phyloP scores from a whole-genome alignment of 2,329 filamentous ascomycete genomes.

The Colletotrichum liaoningense region DNA sequence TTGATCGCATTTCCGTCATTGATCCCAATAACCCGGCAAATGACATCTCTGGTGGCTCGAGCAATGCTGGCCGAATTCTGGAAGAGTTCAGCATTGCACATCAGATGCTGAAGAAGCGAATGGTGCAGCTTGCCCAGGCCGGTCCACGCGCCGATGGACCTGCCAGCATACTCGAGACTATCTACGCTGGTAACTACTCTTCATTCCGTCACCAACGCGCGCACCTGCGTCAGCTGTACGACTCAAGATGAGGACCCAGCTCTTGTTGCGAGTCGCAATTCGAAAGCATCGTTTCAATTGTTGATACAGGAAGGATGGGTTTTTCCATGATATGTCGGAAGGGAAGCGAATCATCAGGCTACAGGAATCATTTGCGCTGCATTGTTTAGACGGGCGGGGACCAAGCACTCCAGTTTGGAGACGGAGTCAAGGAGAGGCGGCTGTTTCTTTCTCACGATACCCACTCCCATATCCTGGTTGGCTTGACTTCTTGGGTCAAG shows the following conservation, averaged over 20 bases:
- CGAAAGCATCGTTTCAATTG: neutral
- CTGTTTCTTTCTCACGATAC: constrained; percentile 33
- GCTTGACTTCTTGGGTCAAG: neutral
- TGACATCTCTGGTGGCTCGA: constrained; percentile 90
- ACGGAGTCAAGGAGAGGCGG: constrained; percentile 34
- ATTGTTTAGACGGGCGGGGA: constrained; percentile 16
- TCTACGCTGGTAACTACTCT: constrained; percentile 84
- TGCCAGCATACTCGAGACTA: constrained; percentile 74
- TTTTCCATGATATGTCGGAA: constrained; percentile 1
- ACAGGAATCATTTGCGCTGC: constrained; percentile 19
- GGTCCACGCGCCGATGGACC: constrained; percentile 40
- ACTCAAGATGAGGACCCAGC: constrained; percentile 35
- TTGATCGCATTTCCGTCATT: constrained; percentile 83
- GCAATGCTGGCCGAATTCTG: constrained; percentile 75
- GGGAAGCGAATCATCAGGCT: constrained; percentile 2
- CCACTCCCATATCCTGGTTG: constrained; percentile 2
- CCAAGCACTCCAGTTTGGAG: constrained; percentile 7
- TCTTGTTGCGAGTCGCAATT: neutral
- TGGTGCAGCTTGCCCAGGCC: constrained; percentile 60
- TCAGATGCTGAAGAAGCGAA: constrained; percentile 65
- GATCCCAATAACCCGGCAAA: constrained; percentile 89
- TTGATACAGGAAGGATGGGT: neutral
- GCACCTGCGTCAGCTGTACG: constrained; percentile 67
- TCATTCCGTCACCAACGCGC: constrained; percentile 77
- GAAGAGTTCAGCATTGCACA: constrained; percentile 76